These are phyloP conservation scores for Coriaria nepalensis DNA, from an alignment of 306 rosid genomes.

Conservation along the genomic window DNA sequence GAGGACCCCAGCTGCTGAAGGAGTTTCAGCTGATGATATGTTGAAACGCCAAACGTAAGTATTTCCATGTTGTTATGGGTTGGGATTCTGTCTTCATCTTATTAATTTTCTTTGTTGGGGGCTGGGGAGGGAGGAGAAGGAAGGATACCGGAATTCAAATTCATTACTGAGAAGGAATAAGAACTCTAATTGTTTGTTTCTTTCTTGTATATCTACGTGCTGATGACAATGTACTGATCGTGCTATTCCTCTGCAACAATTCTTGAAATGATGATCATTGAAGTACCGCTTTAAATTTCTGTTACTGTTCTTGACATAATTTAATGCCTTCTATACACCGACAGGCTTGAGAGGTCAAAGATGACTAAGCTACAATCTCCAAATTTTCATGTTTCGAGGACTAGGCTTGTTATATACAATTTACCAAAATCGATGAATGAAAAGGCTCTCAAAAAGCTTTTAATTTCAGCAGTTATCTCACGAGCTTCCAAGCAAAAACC, in stretches of 20 bases:
- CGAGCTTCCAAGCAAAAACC: constrained; percentile 91
- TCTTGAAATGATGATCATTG: too few relatives aligned
- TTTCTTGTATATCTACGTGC: too few relatives aligned
- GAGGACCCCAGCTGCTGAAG: constrained; percentile 92
- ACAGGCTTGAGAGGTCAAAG: constrained; percentile 65
- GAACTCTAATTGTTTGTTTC: too few relatives aligned
- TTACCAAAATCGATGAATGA: constrained; percentile 76
- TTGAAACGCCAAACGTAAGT: constrained; percentile 69
- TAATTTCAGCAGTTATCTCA: constrained; percentile 68
- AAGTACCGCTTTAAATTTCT: too few relatives aligned
- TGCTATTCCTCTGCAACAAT: too few relatives aligned
- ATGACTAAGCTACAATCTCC: constrained; percentile 81
- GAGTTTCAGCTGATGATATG: constrained; percentile 78
- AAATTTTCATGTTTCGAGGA: constrained; percentile 84
- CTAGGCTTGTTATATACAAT: constrained; percentile 71
- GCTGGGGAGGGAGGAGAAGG: too few relatives aligned
- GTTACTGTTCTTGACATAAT: neutral
- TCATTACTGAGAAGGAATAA: too few relatives aligned
- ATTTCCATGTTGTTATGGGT: constrained; percentile 1
- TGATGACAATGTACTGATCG: too few relatives aligned
- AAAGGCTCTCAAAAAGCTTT: constrained; percentile 68
- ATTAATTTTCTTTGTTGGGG: too few relatives aligned
- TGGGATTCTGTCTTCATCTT: too few relatives aligned
- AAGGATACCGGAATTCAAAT: too few relatives aligned
- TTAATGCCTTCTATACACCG: constrained; percentile 2